Percentiles rank a stretch among this genome's conserved stretches.
These are phyloP conservation scores for Pyrus bretschneideri DNA, from an alignment of 306 rosid species.

Conservation along the genomic window DNA sequence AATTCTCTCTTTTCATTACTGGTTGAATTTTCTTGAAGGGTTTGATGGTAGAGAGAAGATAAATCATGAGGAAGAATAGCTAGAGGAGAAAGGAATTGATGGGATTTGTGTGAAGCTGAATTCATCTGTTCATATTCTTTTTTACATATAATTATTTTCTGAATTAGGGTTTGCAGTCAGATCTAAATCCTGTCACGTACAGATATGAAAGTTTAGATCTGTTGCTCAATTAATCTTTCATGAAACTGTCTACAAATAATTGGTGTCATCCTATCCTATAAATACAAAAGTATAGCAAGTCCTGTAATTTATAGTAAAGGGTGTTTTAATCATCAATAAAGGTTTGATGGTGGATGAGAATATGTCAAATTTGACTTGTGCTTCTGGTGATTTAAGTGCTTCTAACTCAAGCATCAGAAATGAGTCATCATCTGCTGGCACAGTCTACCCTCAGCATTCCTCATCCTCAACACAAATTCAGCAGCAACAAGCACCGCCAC, in stretches of 20 bases:
- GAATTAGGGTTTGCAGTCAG: slow-evolving; percentile 30
- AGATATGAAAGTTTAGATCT: slow-evolving; percentile 18
- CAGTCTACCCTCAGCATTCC: slow-evolving; percentile 34
- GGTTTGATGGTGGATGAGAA: slow-evolving; percentile 45
- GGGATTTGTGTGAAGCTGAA: neutral
- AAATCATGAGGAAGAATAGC: neutral
- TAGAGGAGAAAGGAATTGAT: neutral
- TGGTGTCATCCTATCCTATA: neutral
- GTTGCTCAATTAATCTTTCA: neutral
- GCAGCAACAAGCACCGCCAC: slow-evolving; percentile 24
- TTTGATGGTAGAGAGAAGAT: neutral
- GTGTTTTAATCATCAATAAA: slow-evolving; percentile 30
- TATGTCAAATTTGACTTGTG: slow-evolving; percentile 67
- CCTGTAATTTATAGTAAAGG: slow-evolving; percentile 10
- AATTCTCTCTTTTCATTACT: neutral
- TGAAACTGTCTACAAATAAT: neutral
- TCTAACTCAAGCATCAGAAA: slow-evolving; percentile 46
- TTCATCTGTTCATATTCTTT: neutral
- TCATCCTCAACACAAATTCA: slow-evolving; percentile 36
- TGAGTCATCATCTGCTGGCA: slow-evolving; percentile 19
- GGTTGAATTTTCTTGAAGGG: neutral
- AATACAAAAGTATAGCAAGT: neutral
- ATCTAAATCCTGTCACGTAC: slow-evolving; percentile 25
- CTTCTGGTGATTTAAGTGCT: slow-evolving; percentile 61
- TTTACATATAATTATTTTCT: neutral